Conservation (phyloP, 1,284 basidiomycete species). For the Lignosus rhinocerotis region DNA sequence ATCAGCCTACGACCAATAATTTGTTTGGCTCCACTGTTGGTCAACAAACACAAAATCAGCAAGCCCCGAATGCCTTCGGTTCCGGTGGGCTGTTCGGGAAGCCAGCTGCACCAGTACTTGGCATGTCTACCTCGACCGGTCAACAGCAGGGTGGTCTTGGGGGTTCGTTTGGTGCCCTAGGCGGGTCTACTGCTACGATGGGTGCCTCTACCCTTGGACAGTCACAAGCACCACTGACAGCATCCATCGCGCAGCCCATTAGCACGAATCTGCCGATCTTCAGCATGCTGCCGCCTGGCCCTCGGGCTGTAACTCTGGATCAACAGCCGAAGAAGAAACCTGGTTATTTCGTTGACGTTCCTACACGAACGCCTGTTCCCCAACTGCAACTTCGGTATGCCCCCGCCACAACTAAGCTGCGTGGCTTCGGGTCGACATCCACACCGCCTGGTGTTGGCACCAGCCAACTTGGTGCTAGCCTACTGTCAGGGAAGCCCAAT, state of each 20-base stretch:
- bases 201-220: slow-evolving; percentile 42
- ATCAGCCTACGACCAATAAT: slow-evolving; percentile 32
- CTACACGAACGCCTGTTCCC: slow-evolving; percentile 63
- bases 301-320: slow-evolving; percentile 60
- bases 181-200: slow-evolving; percentile 35
- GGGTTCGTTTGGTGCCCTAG: slow-evolving; percentile 45
- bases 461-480: slow-evolving; percentile 37
- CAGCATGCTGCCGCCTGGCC: slow-evolving; percentile 69
- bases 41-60: slow-evolving; percentile 35
- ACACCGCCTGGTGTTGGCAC: slow-evolving; percentile 36
- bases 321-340: slow-evolving; percentile 70
- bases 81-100: slow-evolving; percentile 45
- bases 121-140: slow-evolving; percentile 39
- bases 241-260: slow-evolving; percentile 91
- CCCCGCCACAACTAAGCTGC: slow-evolving; percentile 64
- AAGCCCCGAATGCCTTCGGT: slow-evolving; percentile 36
- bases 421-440: slow-evolving; percentile 62
- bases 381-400: slow-evolving; percentile 61
- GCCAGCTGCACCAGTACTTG: slow-evolving; percentile 38
- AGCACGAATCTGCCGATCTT: slow-evolving; percentile 81
- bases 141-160: slow-evolving; percentile 40
- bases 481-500: slow-evolving; percentile 53
- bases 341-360: slow-evolving; percentile 69
- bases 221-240: slow-evolving; percentile 63
- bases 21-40: slow-evolving; percentile 46